These are phyloP conservation scores for Heracleum sosnowskyi DNA, from an alignment of 129 eudicot genomes.

Conservation along the genomic window DNA sequence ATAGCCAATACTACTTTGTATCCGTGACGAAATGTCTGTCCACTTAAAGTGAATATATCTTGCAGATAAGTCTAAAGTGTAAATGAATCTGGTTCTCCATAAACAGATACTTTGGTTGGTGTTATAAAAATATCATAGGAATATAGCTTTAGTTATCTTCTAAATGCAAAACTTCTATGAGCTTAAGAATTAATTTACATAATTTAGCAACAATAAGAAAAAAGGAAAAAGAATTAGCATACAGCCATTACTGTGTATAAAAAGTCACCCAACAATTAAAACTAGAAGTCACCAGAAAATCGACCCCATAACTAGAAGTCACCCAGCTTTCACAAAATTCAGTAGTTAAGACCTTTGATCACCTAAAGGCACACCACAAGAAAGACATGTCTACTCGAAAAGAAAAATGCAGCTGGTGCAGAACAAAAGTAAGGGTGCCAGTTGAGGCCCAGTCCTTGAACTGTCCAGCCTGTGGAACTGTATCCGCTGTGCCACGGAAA, in stretches of 20 bases:
- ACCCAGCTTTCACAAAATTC: not conserved
- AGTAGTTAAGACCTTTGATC: not conserved
- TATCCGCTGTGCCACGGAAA: conserved; percentile 12
- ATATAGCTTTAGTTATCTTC: not conserved
- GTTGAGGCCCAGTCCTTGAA: conserved; percentile 25
- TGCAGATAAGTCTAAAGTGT: not conserved
- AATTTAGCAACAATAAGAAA: not conserved
- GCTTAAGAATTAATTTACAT: not conserved
- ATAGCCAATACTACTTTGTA: not conserved
- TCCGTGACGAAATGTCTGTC: not conserved
- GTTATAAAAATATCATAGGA: not conserved
- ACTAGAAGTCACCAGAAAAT: conserved; percentile 12
- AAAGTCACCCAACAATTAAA: conserved; percentile 1
- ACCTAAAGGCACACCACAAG: not conserved
- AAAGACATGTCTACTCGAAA: conserved; percentile 34
- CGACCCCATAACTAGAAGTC: conserved; percentile 1
- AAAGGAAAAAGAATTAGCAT: not conserved
- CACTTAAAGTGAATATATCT: not conserved
- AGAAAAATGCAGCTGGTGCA: conserved; percentile 44
- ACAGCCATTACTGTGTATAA: conserved; percentile 19
- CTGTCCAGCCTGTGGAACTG: conserved; percentile 39
- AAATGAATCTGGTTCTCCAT: conserved; percentile 11
- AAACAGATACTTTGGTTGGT: not conserved
- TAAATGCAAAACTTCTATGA: not conserved
- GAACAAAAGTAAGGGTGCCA: conserved; percentile 26